Percentiles rank a stretch among this genome's conserved stretches.
These are phyloP conservation scores for Malus hybrid DNA, from an alignment of 331 rosid genomes.

Conservation along the genomic window DNA sequence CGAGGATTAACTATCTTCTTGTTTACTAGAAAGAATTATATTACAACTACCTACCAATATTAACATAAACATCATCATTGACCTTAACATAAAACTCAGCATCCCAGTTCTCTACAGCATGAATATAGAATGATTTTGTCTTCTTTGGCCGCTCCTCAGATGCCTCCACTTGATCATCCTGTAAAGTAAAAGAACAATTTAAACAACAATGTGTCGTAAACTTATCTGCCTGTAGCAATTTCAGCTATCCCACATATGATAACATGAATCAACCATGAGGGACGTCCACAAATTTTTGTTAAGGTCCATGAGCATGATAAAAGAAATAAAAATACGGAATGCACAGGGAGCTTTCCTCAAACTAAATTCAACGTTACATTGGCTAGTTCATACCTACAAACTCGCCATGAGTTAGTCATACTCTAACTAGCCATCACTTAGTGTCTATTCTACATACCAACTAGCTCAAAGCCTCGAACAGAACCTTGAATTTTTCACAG, in stretches of 20 bases:
- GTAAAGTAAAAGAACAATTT: conserved; percentile 14
- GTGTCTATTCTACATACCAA: no score
- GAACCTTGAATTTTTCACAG: no score
- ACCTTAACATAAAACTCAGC: conserved; percentile 73
- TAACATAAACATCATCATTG: conserved; percentile 71
- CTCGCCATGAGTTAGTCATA: background rate
- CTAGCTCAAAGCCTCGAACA: no score
- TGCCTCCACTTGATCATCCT: conserved; percentile 60
- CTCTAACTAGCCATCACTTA: no score
- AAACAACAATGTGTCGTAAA: conserved; percentile 1
- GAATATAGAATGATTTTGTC: conserved; percentile 43
- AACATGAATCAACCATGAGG: background rate
- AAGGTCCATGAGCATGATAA: background rate
- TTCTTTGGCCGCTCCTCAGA: conserved; percentile 37
- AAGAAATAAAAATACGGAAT: background rate
- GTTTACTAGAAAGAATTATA: conserved; percentile 10
- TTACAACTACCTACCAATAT: conserved; percentile 62
- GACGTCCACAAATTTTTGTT: background rate
- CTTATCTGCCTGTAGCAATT: background rate
- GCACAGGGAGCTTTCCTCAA: background rate
- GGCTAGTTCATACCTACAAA: background rate
- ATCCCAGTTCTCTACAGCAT: conserved; percentile 58
- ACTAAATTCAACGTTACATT: background rate
- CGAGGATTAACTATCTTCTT: background rate
- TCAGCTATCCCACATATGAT: background rate